These are phyloP conservation scores for Cetraspora pellucida DNA, from an alignment of 192 early-diverging fungal genomes.

Conservation along the genomic window DNA sequence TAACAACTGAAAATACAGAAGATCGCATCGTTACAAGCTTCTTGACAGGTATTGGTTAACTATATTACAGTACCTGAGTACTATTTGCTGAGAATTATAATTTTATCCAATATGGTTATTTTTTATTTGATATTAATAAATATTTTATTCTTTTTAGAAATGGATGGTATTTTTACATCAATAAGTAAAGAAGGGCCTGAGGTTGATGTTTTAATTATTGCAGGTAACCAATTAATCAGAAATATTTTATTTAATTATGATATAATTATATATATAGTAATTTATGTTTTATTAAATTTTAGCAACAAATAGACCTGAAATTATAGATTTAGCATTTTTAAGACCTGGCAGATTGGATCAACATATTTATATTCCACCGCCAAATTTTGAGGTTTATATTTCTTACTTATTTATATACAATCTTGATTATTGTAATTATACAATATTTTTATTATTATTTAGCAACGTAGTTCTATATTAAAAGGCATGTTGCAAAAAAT, in stretches of 20 bases:
- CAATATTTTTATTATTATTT: not conserved
- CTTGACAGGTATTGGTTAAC: conserved; percentile 57
- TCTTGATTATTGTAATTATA: not conserved
- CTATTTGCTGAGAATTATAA: not conserved
- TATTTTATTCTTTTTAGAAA: conserved; percentile 52
- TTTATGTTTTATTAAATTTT: conserved; percentile 12
- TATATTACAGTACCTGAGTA: no score
- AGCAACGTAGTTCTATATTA: conserved; percentile 64
- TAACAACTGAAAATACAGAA: conserved; percentile 77
- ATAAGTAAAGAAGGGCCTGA: conserved; percentile 35
- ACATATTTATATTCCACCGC: conserved; percentile 65
- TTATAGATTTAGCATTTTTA: conserved; percentile 79
- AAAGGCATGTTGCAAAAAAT: conserved; percentile 57
- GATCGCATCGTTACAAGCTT: conserved; percentile 89
- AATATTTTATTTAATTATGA: not conserved
- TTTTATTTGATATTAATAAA: not conserved
- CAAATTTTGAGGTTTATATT: conserved; percentile 52
- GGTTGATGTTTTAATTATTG: conserved; percentile 68
- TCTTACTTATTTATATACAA: not conserved
- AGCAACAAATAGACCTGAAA: conserved; percentile 77
- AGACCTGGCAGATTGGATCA: conserved; percentile 87
- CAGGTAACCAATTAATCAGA: conserved; percentile 49
- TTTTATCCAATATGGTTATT: not conserved
- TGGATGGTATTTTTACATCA: conserved; percentile 72
- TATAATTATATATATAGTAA: not conserved